These are phyloP conservation scores for Pichia rugopelliculosa DNA, from an alignment of 805 yeast species.

Conservation along the genomic window DNA sequence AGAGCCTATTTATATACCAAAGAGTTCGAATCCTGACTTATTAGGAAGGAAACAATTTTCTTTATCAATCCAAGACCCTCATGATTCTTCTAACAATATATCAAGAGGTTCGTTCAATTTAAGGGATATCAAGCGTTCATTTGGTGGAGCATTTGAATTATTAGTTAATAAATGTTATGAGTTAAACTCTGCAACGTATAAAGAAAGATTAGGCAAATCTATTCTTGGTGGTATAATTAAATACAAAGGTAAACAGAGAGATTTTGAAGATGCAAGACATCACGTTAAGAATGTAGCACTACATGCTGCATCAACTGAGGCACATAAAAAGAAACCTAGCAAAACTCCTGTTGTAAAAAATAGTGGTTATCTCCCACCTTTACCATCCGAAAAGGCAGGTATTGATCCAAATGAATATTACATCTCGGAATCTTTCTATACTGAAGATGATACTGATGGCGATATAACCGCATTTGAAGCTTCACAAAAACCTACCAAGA, in stretches of 20 bases:
- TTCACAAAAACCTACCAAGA: conserved; percentile 3
- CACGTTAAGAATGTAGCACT: conserved; percentile 56
- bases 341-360: background rate
- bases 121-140: conserved; percentile 72
- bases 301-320: conserved; percentile 22
- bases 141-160: conserved; percentile 80
- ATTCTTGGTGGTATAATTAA: conserved; percentile 75
- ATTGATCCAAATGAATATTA: conserved; percentile 35
- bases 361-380: conserved; percentile 21
- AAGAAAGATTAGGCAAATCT: conserved; percentile 60
- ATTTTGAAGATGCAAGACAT: conserved; percentile 67
- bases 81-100: conserved; percentile 75
- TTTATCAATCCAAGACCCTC: conserved; percentile 82
- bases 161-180: conserved; percentile 70
- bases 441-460: conserved; percentile 20
- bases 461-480: conserved; percentile 16
- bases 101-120: conserved; percentile 80
- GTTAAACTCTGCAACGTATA: conserved; percentile 57
- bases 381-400: conserved; percentile 32
- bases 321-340: conserved; percentile 3
- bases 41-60: conserved; percentile 51
- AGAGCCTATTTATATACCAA: conserved; percentile 51
- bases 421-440: conserved; percentile 31
- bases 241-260: conserved; percentile 66
- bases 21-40: conserved; percentile 31